A percentile compares a stretch with the other conserved stretches of the same genome.
phyloP scores from a whole-genome alignment of 176 grass and related monocot species.

The Zizania latifolia region DNA sequence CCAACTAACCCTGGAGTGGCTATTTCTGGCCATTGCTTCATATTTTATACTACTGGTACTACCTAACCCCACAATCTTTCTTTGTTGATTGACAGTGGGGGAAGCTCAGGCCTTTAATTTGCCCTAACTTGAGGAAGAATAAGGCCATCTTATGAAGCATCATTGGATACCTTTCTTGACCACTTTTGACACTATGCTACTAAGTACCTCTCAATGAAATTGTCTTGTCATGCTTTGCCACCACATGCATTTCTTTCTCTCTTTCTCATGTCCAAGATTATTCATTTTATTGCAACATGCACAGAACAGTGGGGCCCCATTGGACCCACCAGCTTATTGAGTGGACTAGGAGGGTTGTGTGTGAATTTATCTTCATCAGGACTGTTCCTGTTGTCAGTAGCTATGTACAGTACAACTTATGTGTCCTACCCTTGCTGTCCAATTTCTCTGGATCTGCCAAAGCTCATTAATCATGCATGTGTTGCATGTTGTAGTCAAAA shows the following conservation, averaged over 20 bases:
- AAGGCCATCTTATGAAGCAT: constrained; percentile 29
- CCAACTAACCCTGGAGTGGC: no score
- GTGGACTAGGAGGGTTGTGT: constrained; percentile 9
- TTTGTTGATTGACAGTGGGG: constrained; percentile 33
- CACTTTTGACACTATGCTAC: constrained; percentile 12
- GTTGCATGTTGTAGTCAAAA: neutral
- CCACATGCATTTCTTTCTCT: constrained; percentile 26
- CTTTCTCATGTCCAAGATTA: constrained; percentile 1
- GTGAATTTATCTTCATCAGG: neutral
- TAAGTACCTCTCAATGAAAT: constrained; percentile 23
- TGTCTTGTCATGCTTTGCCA: constrained; percentile 46
- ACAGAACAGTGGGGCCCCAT: neutral
- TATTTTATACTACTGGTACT: constrained; percentile 9
- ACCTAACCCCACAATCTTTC: constrained; percentile 17
- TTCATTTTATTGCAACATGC: constrained; percentile 5
- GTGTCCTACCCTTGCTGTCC: neutral
- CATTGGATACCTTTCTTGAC: constrained; percentile 48
- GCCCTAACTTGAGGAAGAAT: constrained; percentile 30
- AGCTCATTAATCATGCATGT: neutral
- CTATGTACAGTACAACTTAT: neutral
- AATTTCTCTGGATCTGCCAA: neutral
- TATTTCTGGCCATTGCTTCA: constrained; percentile 29
- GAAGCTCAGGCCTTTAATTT: no score
- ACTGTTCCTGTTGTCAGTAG: constrained; percentile 17
- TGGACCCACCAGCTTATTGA: constrained; percentile 11